Conservation (phyloP, 805 yeast species). For the Yamadazyma nakazawae region DNA sequence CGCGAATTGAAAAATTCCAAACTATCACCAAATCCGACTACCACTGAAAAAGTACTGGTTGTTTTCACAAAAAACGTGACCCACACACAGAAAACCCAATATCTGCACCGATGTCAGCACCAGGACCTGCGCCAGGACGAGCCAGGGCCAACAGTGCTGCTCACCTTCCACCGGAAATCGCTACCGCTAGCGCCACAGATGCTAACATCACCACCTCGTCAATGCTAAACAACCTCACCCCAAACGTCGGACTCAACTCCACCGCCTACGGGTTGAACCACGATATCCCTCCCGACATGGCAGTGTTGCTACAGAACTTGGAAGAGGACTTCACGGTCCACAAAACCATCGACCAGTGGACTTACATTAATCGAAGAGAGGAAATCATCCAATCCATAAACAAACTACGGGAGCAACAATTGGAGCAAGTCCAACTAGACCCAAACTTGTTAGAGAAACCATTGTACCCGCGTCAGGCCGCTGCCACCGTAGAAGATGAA, state of each 20-base stretch:
- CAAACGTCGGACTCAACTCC: conserved; percentile 6
- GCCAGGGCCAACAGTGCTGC: conserved; percentile 17
- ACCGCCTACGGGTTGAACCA: conserved; percentile 16
- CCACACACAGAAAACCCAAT: no score
- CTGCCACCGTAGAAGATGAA: conserved; percentile 18
- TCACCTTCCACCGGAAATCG: conserved; percentile 18
- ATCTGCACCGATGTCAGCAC: background rate
- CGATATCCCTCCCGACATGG: conserved; percentile 47
- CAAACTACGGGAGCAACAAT: conserved; percentile 32
- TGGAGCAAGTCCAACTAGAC: conserved; percentile 22
- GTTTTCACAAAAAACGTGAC: no score
- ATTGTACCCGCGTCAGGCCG: conserved; percentile 49
- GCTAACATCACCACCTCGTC: conserved; percentile 18
- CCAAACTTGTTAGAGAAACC: conserved; percentile 51
- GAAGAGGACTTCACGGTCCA: conserved; percentile 41
- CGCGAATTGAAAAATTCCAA: background rate
- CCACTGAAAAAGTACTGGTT: no score
- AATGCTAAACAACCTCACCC: conserved; percentile 11
- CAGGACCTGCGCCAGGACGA: conserved; percentile 17
- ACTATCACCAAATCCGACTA: no score
- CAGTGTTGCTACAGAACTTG: conserved; percentile 35
- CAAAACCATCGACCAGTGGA: conserved; percentile 45
- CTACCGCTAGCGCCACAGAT: conserved; percentile 23
- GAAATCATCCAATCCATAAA: conserved; percentile 40
- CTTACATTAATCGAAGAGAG: conserved; percentile 43